Conservation (phyloP, 2,329 filamentous ascomycete species). For the Aspergillus transmontanensis region DNA sequence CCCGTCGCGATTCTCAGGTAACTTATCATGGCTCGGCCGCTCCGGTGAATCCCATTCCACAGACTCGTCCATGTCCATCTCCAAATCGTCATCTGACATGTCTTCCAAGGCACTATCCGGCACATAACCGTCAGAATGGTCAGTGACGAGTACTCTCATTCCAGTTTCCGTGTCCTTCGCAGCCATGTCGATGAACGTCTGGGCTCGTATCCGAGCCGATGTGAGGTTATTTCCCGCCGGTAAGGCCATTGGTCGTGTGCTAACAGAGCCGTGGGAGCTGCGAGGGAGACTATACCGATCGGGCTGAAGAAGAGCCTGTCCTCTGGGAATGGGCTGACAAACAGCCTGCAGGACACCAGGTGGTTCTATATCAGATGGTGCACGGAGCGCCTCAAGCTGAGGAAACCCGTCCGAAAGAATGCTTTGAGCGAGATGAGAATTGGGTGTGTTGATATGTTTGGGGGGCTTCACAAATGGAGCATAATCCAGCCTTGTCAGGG, state of each 20-base stretch:
- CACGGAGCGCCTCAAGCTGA: conserved; percentile 41
- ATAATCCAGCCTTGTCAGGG: conserved; percentile 41
- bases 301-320: conserved; percentile 41
- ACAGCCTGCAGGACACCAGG: conserved; percentile 47
- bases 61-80: conserved; percentile 38
- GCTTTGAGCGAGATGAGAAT: conserved; percentile 47
- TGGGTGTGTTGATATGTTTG: conserved; percentile 39
- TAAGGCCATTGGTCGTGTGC: conserved; percentile 42
- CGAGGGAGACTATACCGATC: conserved; percentile 46
- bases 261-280: conserved; percentile 47
- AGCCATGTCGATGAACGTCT: conserved; percentile 48
- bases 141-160: conserved; percentile 44
- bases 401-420: conserved; percentile 48
- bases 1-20: conserved; percentile 25
- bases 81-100: conserved; percentile 33
- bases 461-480: conserved; percentile 39
- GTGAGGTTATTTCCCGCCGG: conserved; percentile 48
- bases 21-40: conserved; percentile 23
- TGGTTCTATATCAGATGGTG: conserved; percentile 48
- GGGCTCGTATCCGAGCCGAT: conserved; percentile 48
- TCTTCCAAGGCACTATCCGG: conserved; percentile 36
- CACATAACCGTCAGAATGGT: conserved; percentile 42
- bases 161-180: conserved; percentile 44
- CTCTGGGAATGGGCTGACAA: conserved; percentile 43
- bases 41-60: conserved; percentile 31